A percentile compares a stretch with the other conserved stretches of the same genome.
Conservation (phyloP, 106 monocot genomes). For the Narthecium ossifragum region DNA sequence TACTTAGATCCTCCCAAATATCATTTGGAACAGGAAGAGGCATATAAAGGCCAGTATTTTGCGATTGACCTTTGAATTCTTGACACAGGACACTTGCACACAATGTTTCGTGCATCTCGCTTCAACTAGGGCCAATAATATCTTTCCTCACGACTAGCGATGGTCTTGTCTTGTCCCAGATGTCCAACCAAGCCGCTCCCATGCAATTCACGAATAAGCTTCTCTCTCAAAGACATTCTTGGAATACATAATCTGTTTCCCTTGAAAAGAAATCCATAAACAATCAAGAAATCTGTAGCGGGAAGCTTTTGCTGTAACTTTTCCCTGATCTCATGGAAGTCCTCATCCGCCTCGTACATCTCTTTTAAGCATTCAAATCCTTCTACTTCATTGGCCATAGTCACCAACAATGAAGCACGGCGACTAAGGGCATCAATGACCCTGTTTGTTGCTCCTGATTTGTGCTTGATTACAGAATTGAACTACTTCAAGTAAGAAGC, state of each 20-base stretch:
- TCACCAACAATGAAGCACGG: neutral
- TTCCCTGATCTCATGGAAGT: neutral
- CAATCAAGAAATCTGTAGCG: neutral
- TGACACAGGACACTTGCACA: neutral
- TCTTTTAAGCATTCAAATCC: neutral
- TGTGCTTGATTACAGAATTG: neutral
- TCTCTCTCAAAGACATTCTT: neutral
- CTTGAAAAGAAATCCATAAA: neutral
- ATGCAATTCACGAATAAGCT: neutral
- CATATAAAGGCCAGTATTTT: neutral
- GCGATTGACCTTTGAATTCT: neutral
- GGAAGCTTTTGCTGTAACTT: neutral
- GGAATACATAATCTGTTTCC: neutral
- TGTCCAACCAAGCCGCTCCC: neutral
- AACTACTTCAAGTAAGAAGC: neutral
- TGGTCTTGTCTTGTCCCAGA: neutral
- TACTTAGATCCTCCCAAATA: neutral
- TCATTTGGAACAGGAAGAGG: neutral
- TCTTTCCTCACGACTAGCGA: neutral
- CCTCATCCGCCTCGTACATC: neutral
- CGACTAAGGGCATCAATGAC: neutral
- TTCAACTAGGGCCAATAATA: neutral
- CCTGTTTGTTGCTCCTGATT: neutral
- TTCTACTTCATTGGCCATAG: neutral
- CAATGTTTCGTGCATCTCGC: neutral